These are phyloP conservation scores for Chalciporus sphaerocephalus DNA, from an alignment of 768 basidiomycete species.

Conservation along the genomic window DNA sequence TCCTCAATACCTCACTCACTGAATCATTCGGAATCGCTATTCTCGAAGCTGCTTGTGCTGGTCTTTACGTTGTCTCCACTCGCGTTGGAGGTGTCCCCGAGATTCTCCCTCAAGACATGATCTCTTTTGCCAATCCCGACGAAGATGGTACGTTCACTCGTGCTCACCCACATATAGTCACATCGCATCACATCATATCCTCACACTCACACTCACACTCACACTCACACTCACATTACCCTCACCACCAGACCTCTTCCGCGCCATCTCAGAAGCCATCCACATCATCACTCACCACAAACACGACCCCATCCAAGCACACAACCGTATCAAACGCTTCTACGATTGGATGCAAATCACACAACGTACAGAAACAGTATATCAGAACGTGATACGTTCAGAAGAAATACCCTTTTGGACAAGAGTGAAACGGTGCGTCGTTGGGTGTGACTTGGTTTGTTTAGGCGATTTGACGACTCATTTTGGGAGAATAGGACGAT, in stretches of 20 bases:
- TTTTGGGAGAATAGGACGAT: slow-evolving; percentile 57
- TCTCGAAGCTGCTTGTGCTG: slow-evolving; percentile 92
- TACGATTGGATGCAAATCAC: slow-evolving; percentile 87
- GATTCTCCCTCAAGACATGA: slow-evolving; percentile 90
- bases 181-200: background rate
- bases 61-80: slow-evolving; percentile 91
- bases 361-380: slow-evolving; percentile 78
- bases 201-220: background rate
- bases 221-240: background rate
- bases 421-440: slow-evolving; percentile 66
- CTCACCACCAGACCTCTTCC: slow-evolving; percentile 63
- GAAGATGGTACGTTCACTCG: slow-evolving; percentile 70
- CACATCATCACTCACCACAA: slow-evolving; percentile 56
- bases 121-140: slow-evolving; percentile 90
- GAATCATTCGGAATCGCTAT: slow-evolving; percentile 98
- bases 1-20: slow-evolving; percentile 91
- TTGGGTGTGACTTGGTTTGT: too few species aligned
- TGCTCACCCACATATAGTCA: background rate
- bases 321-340: slow-evolving; percentile 72
- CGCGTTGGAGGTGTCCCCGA: slow-evolving; percentile 95
- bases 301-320: slow-evolving; percentile 74
- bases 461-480: too few species aligned
- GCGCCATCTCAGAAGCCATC: slow-evolving; percentile 80
- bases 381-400: slow-evolving; percentile 59
- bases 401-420: slow-evolving; percentile 70